Evolutionary conservation across 2,329 filamentous ascomycete species (phyloP), one percentile per base, ranked within the genome.

Genomic region (Fusarium dimerum): DNA sequence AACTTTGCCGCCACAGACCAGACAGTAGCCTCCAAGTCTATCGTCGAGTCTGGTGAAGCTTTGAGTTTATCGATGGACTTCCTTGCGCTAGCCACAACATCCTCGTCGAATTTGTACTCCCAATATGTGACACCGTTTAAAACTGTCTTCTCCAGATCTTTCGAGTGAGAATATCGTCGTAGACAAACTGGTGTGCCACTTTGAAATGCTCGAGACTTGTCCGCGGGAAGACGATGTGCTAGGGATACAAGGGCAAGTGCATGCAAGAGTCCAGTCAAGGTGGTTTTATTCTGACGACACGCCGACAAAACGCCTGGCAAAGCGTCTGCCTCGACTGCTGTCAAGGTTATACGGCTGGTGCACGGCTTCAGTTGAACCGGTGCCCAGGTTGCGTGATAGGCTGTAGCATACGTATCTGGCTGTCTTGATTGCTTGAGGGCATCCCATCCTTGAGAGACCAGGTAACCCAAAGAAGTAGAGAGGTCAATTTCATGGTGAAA

Each of bases 1-100:
- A 70, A 40, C 0, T 59, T 52, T 6, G 29, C 45, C 0, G 67
- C 54, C 2, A 51, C 43, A 0, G 56, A 54, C 68, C 68, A 71
- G 1, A 61, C 52, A 1, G 41, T 45, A 5, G 45, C 43, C 2
- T 50, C 30, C 0, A 60, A 34, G 1, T 34, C 30, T 1, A 12
- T 3, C 3, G 30, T 45, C 9, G 17, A 9, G 1, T 38, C 26
- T 0, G n/a, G 15, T 1, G 17, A 20, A 2, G n/a, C 3, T 40
- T 48, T 38, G 0, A 39, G 17, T 2, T 48, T 26, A 3, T 6
- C 20, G 6, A 48, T 5, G 0, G 43, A 54, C 12, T 51, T 15
- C 2, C 57, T 48, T 2, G 57, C 5, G 1, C 17, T 55, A 2
- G 34, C 16, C 8, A 60, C 32, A 1, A 43, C 8, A 2, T 39